Conservation (phyloP, 2,329 filamentous ascomycete genomes). For the Biscogniauxia mediterranea region DNA sequence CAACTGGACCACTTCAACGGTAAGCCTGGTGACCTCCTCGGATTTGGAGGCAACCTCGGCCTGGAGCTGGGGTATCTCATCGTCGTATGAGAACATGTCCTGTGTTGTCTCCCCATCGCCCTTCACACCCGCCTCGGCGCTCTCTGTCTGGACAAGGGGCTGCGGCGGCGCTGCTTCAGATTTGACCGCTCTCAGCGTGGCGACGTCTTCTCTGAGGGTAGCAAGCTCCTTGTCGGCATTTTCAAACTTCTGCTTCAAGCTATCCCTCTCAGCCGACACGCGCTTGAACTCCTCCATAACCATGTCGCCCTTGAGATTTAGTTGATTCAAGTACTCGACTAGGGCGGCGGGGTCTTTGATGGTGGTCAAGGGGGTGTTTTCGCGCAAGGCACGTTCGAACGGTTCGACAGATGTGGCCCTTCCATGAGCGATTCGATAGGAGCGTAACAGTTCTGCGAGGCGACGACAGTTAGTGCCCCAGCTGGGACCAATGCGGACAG, state of each 20-base stretch:
- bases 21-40: constrained; percentile 68
- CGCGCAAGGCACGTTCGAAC: constrained; percentile 86
- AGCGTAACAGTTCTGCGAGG: constrained; percentile 73
- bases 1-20: constrained; percentile 64
- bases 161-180: constrained; percentile 13
- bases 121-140: constrained; percentile 31
- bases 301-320: constrained; percentile 86
- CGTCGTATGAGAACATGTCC: constrained; percentile 91
- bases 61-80: constrained; percentile 80
- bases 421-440: constrained; percentile 87
- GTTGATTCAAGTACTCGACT: constrained; percentile 84
- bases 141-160: constrained; percentile 11
- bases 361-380: constrained; percentile 87
- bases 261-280: constrained; percentile 77
- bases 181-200: constrained; percentile 42
- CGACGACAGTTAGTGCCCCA: constrained; percentile 4
- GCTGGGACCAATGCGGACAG: neutral
- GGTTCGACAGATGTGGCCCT: constrained; percentile 85
- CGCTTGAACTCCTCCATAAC: constrained; percentile 90
- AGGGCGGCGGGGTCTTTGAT: constrained; percentile 83
- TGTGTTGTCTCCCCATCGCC: constrained; percentile 42
- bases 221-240: constrained; percentile 63
- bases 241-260: constrained; percentile 73
- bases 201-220: constrained; percentile 62
- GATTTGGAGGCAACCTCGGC: constrained; percentile 68